Base-by-base conservation (phyloP, 116 monocot species). In the Iris pallida region DNA sequence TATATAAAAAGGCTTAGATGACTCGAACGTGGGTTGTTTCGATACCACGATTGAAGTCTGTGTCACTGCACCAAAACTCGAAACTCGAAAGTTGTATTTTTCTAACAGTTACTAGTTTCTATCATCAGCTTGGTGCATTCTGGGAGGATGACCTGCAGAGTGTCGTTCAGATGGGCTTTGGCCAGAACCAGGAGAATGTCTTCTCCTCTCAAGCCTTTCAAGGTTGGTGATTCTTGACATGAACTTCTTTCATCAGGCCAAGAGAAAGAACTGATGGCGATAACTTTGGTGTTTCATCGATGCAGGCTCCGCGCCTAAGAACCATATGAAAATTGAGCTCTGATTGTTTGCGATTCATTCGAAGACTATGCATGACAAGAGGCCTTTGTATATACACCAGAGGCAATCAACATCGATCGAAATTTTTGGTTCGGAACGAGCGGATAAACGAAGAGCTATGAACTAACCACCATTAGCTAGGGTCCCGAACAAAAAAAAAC, bases 61-160 rank as follows among this genome's bases (percentile, higher is more conserved):
- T n/a, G 73, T 45, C 20, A 49, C 30, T 30, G 30, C 30, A 30
- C 30, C 30, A 30, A 30, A 30, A 30, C 30, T 30, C 30, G 3
- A 30, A 30, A 30, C 57, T 66, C 73, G 42, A 73, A 73, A 73
- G 79, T 79, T 68, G 47, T 42, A 43, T 40, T 55, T 43, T 44
- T 47, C 0, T 53, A 3, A 15, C 45, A 16, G 13, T 44, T 66
- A 30, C 30, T 30, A 30, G 30, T 30, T 30, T 30, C 30, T 30
- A 30, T 30, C 3, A 30, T 30, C 60, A 79, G 79, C 65, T 64
- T 61, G 79, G 66, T 47, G 19, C 42, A 47, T 67, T 72, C 17
- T 79, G 79, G 79, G 73, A 79, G 45, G 79, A 79, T 68, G 79
- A 73, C 19, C 62, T 79, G 42, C 68, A 79, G 42, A 79, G 16